Percentiles rank a stretch among this genome's conserved stretches.
Evolutionary conservation across 192 early-diverging fungal genomes (phyloP).

Genomic region (Mortierella hygrophila): DNA sequence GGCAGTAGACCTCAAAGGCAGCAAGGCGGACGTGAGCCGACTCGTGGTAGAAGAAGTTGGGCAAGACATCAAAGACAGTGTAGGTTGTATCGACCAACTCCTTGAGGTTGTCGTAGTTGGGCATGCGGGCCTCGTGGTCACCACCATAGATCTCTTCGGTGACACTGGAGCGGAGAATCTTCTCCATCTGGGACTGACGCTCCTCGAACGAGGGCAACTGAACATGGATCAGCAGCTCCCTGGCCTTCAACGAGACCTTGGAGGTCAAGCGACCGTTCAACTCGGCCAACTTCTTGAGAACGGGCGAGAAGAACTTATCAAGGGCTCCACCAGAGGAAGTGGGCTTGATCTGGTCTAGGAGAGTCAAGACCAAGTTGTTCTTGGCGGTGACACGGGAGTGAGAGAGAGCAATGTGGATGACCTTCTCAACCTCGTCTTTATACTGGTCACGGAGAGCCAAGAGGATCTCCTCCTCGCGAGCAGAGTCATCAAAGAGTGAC

Average conservation of each 20-base stretch:
- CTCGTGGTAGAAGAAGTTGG: constrained; percentile 92
- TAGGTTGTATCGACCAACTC: constrained; percentile 93
- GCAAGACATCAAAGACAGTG: constrained; percentile 95
- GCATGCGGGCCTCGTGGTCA: constrained; percentile 75
- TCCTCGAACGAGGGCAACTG: constrained; percentile 94
- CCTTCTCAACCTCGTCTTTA: constrained; percentile 84
- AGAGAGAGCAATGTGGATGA: constrained; percentile 80
- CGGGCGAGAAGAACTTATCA: constrained; percentile 79
- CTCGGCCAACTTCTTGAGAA: constrained; percentile 84
- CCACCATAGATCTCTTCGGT: constrained; percentile 85
- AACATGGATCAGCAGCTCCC: constrained; percentile 94
- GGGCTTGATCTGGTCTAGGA: constrained; percentile 87
- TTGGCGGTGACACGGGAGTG: constrained; percentile 85
- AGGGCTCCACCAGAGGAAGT: constrained; percentile 71
- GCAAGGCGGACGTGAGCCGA: constrained; percentile 83
- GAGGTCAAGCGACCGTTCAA: constrained; percentile 80
- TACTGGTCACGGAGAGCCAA: constrained; percentile 86
- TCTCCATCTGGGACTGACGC: constrained; percentile 85
- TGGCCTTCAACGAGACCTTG: constrained; percentile 94
- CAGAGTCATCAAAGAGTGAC: constrained; percentile 79
- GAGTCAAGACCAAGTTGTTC: constrained; percentile 79
- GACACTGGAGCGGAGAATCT: constrained; percentile 82
- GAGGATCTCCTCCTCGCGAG: constrained; percentile 87
- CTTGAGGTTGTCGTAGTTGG: constrained; percentile 83
- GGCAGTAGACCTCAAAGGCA: constrained; percentile 95